phyloP scores from a whole-genome alignment of 2,329 filamentous ascomycete genomes.

The Pseudopithomyces chartarum region DNA sequence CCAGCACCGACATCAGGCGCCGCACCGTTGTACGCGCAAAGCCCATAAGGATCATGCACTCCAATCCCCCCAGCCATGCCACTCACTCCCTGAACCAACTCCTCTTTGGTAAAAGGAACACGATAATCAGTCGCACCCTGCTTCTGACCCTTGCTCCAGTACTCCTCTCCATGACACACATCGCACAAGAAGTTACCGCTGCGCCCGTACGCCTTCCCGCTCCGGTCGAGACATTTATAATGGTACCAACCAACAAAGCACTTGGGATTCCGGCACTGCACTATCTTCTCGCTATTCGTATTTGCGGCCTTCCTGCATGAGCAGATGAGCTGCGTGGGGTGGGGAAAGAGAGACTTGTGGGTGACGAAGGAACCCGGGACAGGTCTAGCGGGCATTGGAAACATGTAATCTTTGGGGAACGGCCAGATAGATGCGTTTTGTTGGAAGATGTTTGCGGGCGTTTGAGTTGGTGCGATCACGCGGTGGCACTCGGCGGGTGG shows the following conservation, averaged over 20 bases:
- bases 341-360: slow-evolving; percentile 1
- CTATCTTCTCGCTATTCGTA: slow-evolving; percentile 11
- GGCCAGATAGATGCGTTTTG: neutral
- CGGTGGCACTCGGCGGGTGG: neutral
- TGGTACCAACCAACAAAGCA: slow-evolving; percentile 27
- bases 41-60: neutral
- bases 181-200: neutral
- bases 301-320: slow-evolving; percentile 19
- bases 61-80: neutral
- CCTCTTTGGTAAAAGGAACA: neutral
- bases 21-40: too few species aligned
- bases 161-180: neutral
- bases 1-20: too few species aligned
- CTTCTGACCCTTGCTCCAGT: neutral
- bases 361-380: neutral
- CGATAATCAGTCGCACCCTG: neutral
- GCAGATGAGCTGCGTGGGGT: slow-evolving; percentile 20
- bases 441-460: neutral
- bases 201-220: neutral
- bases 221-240: slow-evolving; percentile 23
- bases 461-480: neutral
- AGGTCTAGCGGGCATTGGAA: neutral
- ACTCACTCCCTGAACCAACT: neutral
- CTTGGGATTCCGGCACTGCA: slow-evolving; percentile 20
- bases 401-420: neutral